Conservation (phyloP, 2,329 filamentous ascomycete genomes). For the Zymoseptoria crescenta region DNA sequence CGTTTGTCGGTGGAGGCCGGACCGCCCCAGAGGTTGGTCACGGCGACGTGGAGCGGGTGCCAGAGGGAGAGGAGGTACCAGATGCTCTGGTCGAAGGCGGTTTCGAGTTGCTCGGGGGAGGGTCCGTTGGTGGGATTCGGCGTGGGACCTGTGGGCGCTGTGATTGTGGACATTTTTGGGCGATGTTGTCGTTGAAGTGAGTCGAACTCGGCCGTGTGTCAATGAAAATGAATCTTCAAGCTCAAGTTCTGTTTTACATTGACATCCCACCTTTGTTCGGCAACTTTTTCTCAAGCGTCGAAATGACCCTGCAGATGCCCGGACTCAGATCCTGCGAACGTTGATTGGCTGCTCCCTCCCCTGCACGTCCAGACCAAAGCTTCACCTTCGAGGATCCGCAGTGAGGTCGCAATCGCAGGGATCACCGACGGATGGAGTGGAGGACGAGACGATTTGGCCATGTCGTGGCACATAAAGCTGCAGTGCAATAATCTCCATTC, state of each 20-base stretch:
- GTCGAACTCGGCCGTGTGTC: too few relatives aligned
- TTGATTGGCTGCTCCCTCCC: neutral
- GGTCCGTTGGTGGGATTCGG: constrained; percentile 8
- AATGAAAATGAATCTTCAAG: too few relatives aligned
- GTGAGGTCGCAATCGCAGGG: neutral
- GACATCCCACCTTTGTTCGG: neutral
- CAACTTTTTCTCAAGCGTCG: neutral
- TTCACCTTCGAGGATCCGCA: neutral
- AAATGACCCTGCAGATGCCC: neutral
- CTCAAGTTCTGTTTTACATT: neutral
- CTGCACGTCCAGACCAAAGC: too few relatives aligned
- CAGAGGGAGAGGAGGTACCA: constrained; percentile 80
- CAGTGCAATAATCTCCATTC: neutral
- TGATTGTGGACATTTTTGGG: constrained; percentile 8
- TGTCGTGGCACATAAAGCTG: neutral
- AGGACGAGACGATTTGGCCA: neutral
- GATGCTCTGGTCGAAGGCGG: constrained; percentile 68
- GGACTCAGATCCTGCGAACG: neutral
- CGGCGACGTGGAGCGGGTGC: constrained; percentile 79
- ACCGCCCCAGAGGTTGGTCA: constrained; percentile 82
- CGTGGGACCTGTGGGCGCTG: constrained; percentile 4
- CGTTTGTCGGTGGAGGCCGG: constrained; percentile 77
- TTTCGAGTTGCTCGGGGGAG: constrained; percentile 24
- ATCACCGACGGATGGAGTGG: neutral
- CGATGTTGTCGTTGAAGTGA: too few relatives aligned